Conservation (phyloP, 768 basidiomycete genomes). For the Cystobasidium onofrii region DNA sequence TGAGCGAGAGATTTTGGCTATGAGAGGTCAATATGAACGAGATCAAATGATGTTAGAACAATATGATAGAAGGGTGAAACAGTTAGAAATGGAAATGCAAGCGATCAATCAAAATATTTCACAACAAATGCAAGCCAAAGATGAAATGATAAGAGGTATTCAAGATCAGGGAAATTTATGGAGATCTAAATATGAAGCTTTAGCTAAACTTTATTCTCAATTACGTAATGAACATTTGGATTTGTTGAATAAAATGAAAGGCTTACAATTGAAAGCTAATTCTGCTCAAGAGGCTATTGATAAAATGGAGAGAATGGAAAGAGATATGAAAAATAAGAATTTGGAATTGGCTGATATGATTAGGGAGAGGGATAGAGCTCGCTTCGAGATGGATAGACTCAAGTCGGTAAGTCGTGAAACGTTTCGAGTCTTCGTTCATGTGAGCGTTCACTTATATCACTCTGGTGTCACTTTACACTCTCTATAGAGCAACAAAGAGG, state of each 20-base stretch:
- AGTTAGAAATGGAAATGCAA: conserved; percentile 77
- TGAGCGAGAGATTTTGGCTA: conserved; percentile 78
- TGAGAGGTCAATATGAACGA: conserved; percentile 94
- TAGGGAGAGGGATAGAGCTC: conserved; percentile 85
- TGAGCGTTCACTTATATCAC: no score
- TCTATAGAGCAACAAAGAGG: conserved; percentile 79
- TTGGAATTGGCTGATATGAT: conserved; percentile 98
- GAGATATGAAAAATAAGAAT: conserved; percentile 97
- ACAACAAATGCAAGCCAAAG: conserved; percentile 81
- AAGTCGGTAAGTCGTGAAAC: conserved; percentile 61
- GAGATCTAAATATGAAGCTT: conserved; percentile 97
- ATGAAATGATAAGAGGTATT: conserved; percentile 87
- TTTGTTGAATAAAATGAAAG: conserved; percentile 92
- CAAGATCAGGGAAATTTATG: conserved; percentile 94
- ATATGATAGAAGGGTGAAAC: conserved; percentile 96
- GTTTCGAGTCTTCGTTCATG: not conserved
- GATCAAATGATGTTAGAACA: conserved; percentile 96
- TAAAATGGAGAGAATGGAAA: conserved; percentile 97
- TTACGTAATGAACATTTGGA: conserved; percentile 94
- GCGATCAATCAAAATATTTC: conserved; percentile 67
- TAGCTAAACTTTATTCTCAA: conserved; percentile 97
- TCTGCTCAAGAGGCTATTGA: conserved; percentile 97
- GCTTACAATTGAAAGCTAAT: conserved; percentile 93
- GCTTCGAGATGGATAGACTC: conserved; percentile 88
- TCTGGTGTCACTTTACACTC: no score